These are phyloP conservation scores for Trichophyton schoenleinii DNA, from an alignment of 2,329 filamentous ascomycete species.

Conservation along the genomic window DNA sequence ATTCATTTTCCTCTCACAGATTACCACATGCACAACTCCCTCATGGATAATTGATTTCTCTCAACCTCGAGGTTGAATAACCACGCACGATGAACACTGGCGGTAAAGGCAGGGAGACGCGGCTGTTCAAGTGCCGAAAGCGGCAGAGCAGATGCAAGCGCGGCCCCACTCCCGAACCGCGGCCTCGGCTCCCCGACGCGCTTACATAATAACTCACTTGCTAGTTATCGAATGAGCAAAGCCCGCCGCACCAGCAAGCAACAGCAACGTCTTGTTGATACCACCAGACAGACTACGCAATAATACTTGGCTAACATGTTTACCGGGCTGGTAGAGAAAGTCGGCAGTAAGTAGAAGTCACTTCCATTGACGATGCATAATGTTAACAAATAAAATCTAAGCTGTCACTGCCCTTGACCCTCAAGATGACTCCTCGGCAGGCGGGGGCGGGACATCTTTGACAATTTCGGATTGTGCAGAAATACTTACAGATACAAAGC, in stretches of 20 bases:
- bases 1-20: conserved; percentile 5
- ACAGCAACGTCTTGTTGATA: background rate
- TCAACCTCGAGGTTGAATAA: background rate
- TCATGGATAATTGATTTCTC: background rate
- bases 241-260: too few relatives aligned
- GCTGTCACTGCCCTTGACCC: conserved; percentile 71
- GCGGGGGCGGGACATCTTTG: conserved; percentile 72
- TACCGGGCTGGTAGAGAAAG: conserved; percentile 82
- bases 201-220: background rate
- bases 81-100: background rate
- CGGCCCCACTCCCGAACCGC: conserved; percentile 1
- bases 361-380: background rate
- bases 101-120: background rate
- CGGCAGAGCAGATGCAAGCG: background rate
- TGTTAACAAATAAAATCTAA: conserved; percentile 7
- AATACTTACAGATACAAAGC: conserved; percentile 71
- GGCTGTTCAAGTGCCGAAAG: background rate
- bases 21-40: background rate
- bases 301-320: conserved; percentile 53
- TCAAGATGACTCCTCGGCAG: conserved; percentile 58
- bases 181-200: background rate
- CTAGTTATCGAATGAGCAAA: too few relatives aligned
- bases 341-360: conserved; percentile 55
- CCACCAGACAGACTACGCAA: background rate
- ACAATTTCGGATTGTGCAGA: conserved; percentile 64